Evolutionary conservation across 208 protist genomes (phyloP), one percentile per base, ranked within the genome.

Genomic region (Trypanosoma grayi): DNA sequence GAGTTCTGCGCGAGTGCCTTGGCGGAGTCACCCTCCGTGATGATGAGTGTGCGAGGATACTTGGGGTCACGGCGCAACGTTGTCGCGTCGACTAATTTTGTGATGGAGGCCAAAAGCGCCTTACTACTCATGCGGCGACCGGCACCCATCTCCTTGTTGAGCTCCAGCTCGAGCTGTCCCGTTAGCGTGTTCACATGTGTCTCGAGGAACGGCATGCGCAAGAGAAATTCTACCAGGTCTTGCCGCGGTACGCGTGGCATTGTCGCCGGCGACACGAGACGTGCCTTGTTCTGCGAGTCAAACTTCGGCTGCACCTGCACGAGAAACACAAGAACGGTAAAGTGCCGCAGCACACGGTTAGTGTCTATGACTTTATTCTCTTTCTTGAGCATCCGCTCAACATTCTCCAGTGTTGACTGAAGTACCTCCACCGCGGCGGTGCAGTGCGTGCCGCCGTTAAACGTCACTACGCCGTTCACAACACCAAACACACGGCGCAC

Each of bases 241-340:
- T 66, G 56, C 48, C 98, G 98, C 14, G 87, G 78, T 24, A 90
- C 83, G 13, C 84, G 74, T 31, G 89, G 85, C 81, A 94, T 87
- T 8, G 67, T 79, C 33, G 85, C 77, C 2, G 75, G 50, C 20
- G 94, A 98, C 0, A 94, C 98, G 48, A 99, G 90, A 7, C 90
- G 92, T 44, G 98, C 97, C 79, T 99, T 99, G 47, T 97, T 99
- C 84, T 99, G 98, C 36, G 97, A 98, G 76, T 99, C 98, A 79
- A 99, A 99, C 52, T 98, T 90, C 20, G 99, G 99, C 70, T 99
- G 99, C 18, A 97, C 90, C 67, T 99, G 98, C 16, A 99, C 77
- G 27, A 92, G 93, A 69, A 99, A 99, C 28, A 99, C 85, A 74
- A 99, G 98, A 25, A 99, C 79, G 44, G 80, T 99, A 40, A 99